Evolutionary conservation across 257 asterid species (phyloP).

Genomic region (Gentiana straminea): DNA sequence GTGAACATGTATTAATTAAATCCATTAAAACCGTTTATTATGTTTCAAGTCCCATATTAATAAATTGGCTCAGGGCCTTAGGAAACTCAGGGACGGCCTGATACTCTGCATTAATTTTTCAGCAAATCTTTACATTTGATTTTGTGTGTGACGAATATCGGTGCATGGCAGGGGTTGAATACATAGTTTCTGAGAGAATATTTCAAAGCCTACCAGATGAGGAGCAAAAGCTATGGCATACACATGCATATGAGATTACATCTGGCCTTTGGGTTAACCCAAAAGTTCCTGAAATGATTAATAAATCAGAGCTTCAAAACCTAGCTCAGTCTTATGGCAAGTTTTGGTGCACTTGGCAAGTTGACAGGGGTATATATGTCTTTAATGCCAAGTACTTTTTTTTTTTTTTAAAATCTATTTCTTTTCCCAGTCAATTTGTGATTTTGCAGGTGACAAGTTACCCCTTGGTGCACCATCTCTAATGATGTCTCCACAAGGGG

Average conservation of each 20-base stretch:
- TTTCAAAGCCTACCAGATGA: slow-evolving; percentile 52
- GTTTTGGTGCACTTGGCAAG: slow-evolving; percentile 97
- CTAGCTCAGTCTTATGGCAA: slow-evolving; percentile 64
- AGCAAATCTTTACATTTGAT: too few relatives aligned
- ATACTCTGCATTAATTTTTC: not conserved
- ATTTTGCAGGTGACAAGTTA: slow-evolving; percentile 41
- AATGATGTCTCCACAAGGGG: slow-evolving; percentile 76
- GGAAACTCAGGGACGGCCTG: not conserved
- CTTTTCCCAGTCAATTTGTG: not conserved
- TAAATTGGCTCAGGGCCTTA: not conserved
- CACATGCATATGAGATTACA: slow-evolving; percentile 68
- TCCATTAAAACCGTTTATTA: too few relatives aligned
- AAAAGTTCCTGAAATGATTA: slow-evolving; percentile 56
- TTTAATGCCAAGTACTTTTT: too few relatives aligned
- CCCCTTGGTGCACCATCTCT: slow-evolving; percentile 64
- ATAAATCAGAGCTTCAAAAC: slow-evolving; percentile 42
- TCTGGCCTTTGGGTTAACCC: slow-evolving; percentile 79
- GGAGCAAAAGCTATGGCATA: slow-evolving; percentile 89
- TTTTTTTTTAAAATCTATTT: too few relatives aligned
- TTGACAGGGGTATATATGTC: slow-evolving; percentile 47
- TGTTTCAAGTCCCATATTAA: too few relatives aligned
- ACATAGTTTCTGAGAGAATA: slow-evolving; percentile 47
- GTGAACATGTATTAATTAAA: too few relatives aligned
- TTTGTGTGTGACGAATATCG: not conserved
- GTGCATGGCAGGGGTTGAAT: slow-evolving; percentile 53